Evolutionary conservation across 2,329 filamentous ascomycete genomes (phyloP).

Genomic region (Dissoconium aciculare): DNA sequence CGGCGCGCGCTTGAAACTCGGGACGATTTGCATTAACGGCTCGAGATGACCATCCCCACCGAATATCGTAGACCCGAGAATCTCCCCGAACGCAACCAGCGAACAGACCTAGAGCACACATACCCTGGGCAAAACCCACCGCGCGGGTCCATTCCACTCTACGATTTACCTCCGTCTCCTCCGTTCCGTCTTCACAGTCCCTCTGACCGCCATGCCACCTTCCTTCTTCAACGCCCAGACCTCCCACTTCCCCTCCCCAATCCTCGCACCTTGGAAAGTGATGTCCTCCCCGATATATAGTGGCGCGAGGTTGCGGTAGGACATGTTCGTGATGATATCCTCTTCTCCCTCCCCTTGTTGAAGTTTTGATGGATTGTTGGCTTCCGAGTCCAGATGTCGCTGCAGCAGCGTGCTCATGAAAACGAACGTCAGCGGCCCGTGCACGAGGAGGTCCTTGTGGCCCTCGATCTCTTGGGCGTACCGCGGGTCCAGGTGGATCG

Average conservation of each 20-base stretch:
- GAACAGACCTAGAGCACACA: too few relatives aligned
- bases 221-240: slow-evolving; percentile 29
- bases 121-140: too few relatives aligned
- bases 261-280: slow-evolving; percentile 49
- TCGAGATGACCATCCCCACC: too few relatives aligned
- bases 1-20: too few relatives aligned
- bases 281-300: slow-evolving; percentile 61
- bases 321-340: slow-evolving; percentile 40
- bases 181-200: slow-evolving; percentile 23
- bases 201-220: slow-evolving; percentile 32
- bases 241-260: slow-evolving; percentile 27
- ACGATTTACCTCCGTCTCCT: too few relatives aligned
- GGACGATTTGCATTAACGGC: too few relatives aligned
- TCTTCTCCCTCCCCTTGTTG: neutral
- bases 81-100: too few relatives aligned
- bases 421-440: slow-evolving; percentile 68
- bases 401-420: slow-evolving; percentile 58
- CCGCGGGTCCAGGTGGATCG: slow-evolving; percentile 66
- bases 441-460: slow-evolving; percentile 61
- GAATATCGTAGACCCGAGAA: too few relatives aligned
- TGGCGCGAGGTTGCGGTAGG: slow-evolving; percentile 71
- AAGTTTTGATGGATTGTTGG: too few relatives aligned
- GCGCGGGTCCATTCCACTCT: too few relatives aligned
- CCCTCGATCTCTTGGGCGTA: slow-evolving; percentile 61
- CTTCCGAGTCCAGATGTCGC: slow-evolving; percentile 32